Conservation (phyloP, 768 basidiomycete genomes). For the Boletus rubroflammeus region DNA sequence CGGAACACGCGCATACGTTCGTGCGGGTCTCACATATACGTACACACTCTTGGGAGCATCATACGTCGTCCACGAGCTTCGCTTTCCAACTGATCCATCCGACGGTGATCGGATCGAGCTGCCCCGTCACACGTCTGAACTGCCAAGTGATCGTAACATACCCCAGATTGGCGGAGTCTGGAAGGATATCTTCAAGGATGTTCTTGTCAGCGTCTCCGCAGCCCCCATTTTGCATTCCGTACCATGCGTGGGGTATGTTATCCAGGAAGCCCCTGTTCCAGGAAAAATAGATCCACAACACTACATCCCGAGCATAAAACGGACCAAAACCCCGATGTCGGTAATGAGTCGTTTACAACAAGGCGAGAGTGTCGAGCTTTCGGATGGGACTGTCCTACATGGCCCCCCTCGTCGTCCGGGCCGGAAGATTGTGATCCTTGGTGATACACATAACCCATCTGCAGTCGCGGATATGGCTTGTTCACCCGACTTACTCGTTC, state of each 20-base stretch:
- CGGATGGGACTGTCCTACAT: conserved; percentile 68
- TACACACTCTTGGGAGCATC: conserved; percentile 60
- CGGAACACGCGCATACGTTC: conserved; percentile 79
- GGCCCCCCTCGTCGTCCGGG: conserved; percentile 66
- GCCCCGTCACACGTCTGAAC: conserved; percentile 51
- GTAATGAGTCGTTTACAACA: conserved; percentile 64
- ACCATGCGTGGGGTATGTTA: conserved; percentile 76
- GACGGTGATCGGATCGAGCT: conserved; percentile 48
- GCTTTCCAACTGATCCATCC: conserved; percentile 55
- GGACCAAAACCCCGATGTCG: conserved; percentile 66
- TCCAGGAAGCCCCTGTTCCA: conserved; percentile 66
- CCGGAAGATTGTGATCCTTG: conserved; percentile 75
- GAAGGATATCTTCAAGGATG: conserved; percentile 59
- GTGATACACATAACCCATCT: conserved; percentile 83
- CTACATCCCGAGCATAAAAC: conserved; percentile 65
- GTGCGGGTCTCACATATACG: conserved; percentile 63
- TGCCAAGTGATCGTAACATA: conserved; percentile 61
- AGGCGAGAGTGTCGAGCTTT: conserved; percentile 58
- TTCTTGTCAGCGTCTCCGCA: conserved; percentile 60
- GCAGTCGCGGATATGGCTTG: conserved; percentile 55
- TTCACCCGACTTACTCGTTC: conserved; percentile 71
- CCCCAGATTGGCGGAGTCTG: conserved; percentile 56
- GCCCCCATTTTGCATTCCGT: conserved; percentile 79
- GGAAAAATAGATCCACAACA: conserved; percentile 71
- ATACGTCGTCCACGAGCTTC: conserved; percentile 83